Evolutionary conservation across 768 basidiomycete species (phyloP).

Genomic region (Leccinum barrowsii): DNA sequence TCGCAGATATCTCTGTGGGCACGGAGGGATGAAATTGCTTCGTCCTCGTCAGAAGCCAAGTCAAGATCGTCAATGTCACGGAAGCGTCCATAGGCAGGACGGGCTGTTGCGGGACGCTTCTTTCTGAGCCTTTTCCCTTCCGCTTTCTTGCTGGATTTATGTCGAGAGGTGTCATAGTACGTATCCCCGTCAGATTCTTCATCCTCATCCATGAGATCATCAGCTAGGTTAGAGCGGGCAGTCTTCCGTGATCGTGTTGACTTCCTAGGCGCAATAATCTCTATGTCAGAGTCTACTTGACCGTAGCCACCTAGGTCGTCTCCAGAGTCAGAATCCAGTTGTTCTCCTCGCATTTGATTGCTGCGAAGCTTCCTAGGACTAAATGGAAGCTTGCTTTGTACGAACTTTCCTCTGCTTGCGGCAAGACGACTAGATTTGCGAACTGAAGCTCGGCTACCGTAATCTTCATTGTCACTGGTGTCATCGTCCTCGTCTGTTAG

Average conservation of each 20-base stretch:
- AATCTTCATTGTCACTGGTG: conserved; percentile 14
- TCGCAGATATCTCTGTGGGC: conserved; percentile 66
- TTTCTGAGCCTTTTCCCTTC: conserved; percentile 20
- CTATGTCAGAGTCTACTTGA: conserved; percentile 28
- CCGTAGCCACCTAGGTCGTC: conserved; percentile 39
- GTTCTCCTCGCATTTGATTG: conserved; percentile 22
- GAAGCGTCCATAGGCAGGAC: conserved; percentile 50
- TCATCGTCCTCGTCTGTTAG: conserved; percentile 30
- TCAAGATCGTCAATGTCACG: conserved; percentile 40
- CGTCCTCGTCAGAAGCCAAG: conserved; percentile 47
- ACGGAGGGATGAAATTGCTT: conserved; percentile 52
- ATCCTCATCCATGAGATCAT: conserved; percentile 26
- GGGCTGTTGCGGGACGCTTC: conserved; percentile 34
- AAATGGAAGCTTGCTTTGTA: conserved; percentile 49
- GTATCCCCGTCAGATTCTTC: conserved; percentile 32
- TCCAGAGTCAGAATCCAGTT: conserved; percentile 33
- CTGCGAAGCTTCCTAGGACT: conserved; percentile 63
- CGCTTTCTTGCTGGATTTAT: conserved; percentile 3
- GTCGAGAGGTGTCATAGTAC: conserved; percentile 31
- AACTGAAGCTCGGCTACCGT: background rate
- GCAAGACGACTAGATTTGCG: conserved; percentile 21
- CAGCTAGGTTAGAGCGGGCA: conserved; percentile 35
- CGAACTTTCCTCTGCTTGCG: background rate
- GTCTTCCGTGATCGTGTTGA: conserved; percentile 47
- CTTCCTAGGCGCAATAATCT: conserved; percentile 34